These are phyloP conservation scores for Leishmania guyanensis DNA, from an alignment of 208 protist species.

Conservation along the genomic window DNA sequence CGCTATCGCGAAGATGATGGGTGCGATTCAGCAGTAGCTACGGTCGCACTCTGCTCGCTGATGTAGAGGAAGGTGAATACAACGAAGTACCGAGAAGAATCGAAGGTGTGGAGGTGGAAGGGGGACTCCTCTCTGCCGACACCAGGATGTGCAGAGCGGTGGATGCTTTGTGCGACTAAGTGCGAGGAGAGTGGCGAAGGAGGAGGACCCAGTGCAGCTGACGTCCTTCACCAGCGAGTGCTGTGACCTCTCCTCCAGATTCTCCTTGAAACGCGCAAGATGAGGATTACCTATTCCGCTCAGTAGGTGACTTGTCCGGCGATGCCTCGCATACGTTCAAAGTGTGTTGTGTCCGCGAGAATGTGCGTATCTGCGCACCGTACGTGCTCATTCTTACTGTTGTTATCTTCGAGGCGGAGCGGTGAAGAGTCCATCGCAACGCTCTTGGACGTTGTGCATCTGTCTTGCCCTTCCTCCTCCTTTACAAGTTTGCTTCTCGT, in stretches of 20 bases:
- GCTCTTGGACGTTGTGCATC: background rate
- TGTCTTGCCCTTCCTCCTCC: background rate
- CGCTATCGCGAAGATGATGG: conserved; percentile 57
- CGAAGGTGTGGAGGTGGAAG: background rate
- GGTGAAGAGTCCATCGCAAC: background rate
- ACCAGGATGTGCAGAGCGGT: background rate
- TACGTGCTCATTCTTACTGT: background rate
- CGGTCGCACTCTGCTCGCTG: background rate
- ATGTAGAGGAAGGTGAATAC: background rate
- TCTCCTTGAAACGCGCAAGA: background rate
- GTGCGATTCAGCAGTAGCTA: conserved; percentile 56
- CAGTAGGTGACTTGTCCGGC: background rate
- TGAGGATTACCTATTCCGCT: background rate
- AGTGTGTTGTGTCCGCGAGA: background rate
- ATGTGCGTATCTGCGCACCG: background rate
- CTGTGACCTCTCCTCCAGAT: background rate
- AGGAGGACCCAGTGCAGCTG: background rate
- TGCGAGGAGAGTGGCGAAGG: background rate
- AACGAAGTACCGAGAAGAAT: background rate
- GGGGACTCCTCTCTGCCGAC: background rate
- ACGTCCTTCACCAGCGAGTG: background rate
- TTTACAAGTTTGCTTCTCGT: background rate
- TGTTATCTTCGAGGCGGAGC: background rate
- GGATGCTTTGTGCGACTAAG: background rate
- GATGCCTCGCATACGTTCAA: background rate